Percentiles rank a stretch among this genome's conserved stretches.
These are phyloP conservation scores for Nissolia schottii DNA, from an alignment of 306 rosid genomes.

Conservation along the genomic window DNA sequence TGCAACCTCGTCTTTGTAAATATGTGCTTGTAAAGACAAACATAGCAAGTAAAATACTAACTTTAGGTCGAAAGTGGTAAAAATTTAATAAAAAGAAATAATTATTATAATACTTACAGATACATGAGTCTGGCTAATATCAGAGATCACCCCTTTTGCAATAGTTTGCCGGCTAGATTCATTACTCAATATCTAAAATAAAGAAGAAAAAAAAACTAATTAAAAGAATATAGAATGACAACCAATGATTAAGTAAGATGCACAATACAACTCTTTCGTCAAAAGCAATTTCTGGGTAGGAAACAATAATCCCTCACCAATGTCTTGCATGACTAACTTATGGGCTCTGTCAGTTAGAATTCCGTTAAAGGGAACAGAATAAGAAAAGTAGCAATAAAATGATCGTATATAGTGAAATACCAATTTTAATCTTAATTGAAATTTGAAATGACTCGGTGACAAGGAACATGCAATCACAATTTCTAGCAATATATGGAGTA, in stretches of 20 bases:
- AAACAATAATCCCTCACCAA: conserved; percentile 1
- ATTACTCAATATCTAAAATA: conserved; percentile 65
- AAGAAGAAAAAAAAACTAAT: conserved; percentile 7
- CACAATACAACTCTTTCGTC: not conserved
- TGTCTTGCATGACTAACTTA: not conserved
- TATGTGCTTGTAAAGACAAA: not conserved
- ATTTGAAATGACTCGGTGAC: not conserved
- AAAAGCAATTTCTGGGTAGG: conserved; percentile 4
- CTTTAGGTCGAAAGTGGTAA: not conserved
- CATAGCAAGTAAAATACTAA: conserved; percentile 6
- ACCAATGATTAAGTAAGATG: not conserved
- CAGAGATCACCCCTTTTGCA: conserved; percentile 75
- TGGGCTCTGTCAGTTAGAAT: not conserved
- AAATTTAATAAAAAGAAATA: conserved; percentile 15
- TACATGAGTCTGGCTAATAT: conserved; percentile 57
- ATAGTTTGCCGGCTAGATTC: conserved; percentile 56
- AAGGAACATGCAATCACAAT: not conserved
- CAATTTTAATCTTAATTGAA: not conserved
- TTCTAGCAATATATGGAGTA: not conserved
- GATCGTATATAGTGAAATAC: not conserved
- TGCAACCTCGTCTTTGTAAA: not conserved
- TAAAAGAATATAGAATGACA: not conserved
- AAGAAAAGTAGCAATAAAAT: not conserved
- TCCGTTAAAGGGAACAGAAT: not conserved
- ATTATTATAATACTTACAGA: conserved; percentile 55